Percentiles rank a stretch among this genome's conserved stretches.
Conservation (phyloP, 2,329 filamentous ascomycete species). For the Lasiodiplodia gonubiensis region DNA sequence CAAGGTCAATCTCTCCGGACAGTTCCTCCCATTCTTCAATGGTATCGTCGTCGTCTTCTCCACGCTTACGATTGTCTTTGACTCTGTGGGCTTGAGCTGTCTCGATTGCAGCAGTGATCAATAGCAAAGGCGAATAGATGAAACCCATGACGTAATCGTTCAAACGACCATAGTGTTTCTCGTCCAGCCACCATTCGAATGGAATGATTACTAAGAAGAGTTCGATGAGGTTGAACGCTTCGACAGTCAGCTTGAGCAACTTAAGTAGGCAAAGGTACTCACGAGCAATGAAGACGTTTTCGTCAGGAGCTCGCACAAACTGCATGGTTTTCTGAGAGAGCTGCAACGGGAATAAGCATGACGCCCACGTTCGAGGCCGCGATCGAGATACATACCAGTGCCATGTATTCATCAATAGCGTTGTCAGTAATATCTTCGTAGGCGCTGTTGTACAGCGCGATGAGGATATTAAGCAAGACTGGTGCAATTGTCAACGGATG, state of each 20-base stretch:
- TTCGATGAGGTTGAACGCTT: slow-evolving; percentile 86
- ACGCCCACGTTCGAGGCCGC: not conserved
- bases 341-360: not conserved
- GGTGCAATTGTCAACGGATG: not conserved
- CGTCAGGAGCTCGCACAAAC: slow-evolving; percentile 93
- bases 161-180: slow-evolving; percentile 72
- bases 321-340: slow-evolving; percentile 83
- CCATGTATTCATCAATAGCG: slow-evolving; percentile 93
- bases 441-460: slow-evolving; percentile 94
- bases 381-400: slow-evolving; percentile 54
- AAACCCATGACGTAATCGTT: slow-evolving; percentile 89
- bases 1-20: slow-evolving; percentile 73
- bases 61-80: slow-evolving; percentile 73
- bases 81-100: slow-evolving; percentile 61
- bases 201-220: slow-evolving; percentile 78
- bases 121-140: slow-evolving; percentile 82
- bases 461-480: slow-evolving; percentile 91
- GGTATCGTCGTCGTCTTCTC: slow-evolving; percentile 88
- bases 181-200: slow-evolving; percentile 95
- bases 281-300: slow-evolving; percentile 94
- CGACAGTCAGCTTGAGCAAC: slow-evolving; percentile 28
- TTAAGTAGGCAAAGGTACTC: slow-evolving; percentile 38
- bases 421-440: slow-evolving; percentile 95
- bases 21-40: slow-evolving; percentile 94
- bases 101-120: slow-evolving; percentile 72